Base-by-base conservation (phyloP, 192 early-diverging fungal genomes). In the Jimgerdemannia lactiflua region DNA sequence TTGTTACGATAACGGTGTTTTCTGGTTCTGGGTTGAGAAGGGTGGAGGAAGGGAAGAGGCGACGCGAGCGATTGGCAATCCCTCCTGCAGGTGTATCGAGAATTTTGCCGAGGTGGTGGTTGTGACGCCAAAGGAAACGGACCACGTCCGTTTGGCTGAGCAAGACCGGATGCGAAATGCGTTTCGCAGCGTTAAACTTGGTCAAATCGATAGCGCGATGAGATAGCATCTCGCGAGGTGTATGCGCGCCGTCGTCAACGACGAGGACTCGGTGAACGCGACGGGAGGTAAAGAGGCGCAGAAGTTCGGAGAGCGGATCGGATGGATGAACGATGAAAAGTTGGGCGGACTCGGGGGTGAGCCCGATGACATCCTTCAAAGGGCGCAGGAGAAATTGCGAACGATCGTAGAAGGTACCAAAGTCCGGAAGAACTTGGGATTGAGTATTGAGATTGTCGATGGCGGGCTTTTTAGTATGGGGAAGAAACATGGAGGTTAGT, bases 91-190 rank as follows among this genome's bases (percentile, higher is more conserved):
- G 78, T 29, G 73, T 8, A 59, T 89, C 86, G 64, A 89, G 63
- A 67, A 88, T 73, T 3, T 83, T 69, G 4, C 88, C 88, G 14
- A 89, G 64, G 17, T 78, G 78, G 71, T 89, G 88, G 29, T 89
- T 88, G 67, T 88, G 77, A 20, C 77, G 71, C 14, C 85, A 76
- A 4, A 89, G 72, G 70, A 80, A 89, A 18, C 81, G 74, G 65
- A 89, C 72, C 4, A 86, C 77, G 71, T 89, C 88, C 41, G 84
- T 86, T 77, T 89, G 88, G 2, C 86, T 88, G 29, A 88, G 49
- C 4, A 89, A 63, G 3, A 71, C 74, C 10, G 85, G 82, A 14
- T 59, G 14, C 49, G 49, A 59, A 10, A 59, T 65, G 70, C 42
- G 10, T 64, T 39, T 64, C 49, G 49, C 14, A 59, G 8, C 14